phyloP scores from a whole-genome alignment of 345 rosid species.

The Brassica juncea region DNA sequence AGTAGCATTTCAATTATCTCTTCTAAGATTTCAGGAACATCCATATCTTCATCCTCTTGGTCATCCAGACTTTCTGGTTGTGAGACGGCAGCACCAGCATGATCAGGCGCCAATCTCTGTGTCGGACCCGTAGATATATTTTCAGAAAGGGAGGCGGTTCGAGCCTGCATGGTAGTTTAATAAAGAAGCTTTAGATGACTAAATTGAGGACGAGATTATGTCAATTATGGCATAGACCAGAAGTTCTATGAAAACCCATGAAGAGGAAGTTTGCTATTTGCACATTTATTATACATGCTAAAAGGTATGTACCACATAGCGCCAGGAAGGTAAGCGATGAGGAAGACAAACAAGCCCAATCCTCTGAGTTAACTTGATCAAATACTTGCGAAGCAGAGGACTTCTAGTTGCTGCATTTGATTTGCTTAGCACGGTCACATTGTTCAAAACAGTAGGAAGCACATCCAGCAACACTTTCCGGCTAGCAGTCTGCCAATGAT shows the following conservation, averaged over 20 bases:
- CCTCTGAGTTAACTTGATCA: constrained; percentile 83
- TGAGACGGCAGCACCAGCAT: constrained; percentile 25
- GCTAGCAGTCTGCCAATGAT: constrained; percentile 72
- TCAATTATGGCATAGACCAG: not conserved
- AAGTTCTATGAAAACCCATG: constrained; percentile 11
- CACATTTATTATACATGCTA: constrained; percentile 7
- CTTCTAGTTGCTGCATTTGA: constrained; percentile 66
- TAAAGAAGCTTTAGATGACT: constrained; percentile 16
- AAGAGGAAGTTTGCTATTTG: constrained; percentile 12
- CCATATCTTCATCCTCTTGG: constrained; percentile 71
- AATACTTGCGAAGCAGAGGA: constrained; percentile 81
- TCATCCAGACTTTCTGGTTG: constrained; percentile 44
- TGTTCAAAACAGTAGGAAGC: constrained; percentile 63
- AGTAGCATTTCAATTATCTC: constrained; percentile 90
- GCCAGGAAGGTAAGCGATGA: constrained; percentile 78
- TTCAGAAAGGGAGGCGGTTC: constrained; percentile 61
- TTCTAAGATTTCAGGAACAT: constrained; percentile 84
- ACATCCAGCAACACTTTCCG: constrained; percentile 62
- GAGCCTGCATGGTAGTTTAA: constrained; percentile 53
- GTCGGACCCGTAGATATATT: constrained; percentile 52
- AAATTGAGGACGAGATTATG: not conserved
- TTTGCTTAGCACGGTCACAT: constrained; percentile 58
- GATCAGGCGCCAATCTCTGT: constrained; percentile 44
- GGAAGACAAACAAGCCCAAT: constrained; percentile 88
- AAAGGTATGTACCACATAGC: constrained; percentile 70